These are phyloP conservation scores for Xylaria acuta DNA, from an alignment of 495 filamentous ascomycete species.

Conservation along the genomic window DNA sequence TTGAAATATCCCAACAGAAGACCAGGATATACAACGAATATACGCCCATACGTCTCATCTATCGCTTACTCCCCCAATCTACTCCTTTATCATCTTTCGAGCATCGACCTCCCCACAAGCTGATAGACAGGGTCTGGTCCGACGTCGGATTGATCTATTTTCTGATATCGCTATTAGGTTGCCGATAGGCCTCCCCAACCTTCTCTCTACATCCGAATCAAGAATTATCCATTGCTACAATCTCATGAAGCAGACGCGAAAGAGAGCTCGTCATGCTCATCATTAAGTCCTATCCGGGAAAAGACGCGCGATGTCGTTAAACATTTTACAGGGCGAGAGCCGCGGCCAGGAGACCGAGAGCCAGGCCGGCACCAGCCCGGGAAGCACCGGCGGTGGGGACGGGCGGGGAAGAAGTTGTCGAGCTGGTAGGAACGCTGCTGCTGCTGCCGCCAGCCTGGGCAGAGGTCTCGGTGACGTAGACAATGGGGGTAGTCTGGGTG, in stretches of 20 bases:
- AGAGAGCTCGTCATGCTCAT: not conserved
- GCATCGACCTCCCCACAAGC: slow-evolving; percentile 22
- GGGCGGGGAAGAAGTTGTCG: slow-evolving; percentile 23
- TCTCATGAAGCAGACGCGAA: not conserved
- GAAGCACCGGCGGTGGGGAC: slow-evolving; percentile 42
- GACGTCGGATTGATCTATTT: not conserved
- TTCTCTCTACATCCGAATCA: slow-evolving; percentile 2
- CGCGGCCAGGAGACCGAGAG: slow-evolving; percentile 50
- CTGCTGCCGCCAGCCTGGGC: slow-evolving; percentile 3
- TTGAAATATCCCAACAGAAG: slow-evolving; percentile 6
- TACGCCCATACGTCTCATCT: not conserved
- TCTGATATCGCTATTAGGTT: slow-evolving; percentile 12
- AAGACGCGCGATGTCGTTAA: not conserved
- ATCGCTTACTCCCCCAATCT: slow-evolving; percentile 1
- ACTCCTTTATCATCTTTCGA: slow-evolving; percentile 15
- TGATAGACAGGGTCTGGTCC: not conserved
- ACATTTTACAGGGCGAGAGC: slow-evolving; percentile 48
- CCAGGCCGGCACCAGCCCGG: slow-evolving; percentile 42
- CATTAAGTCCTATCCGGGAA: not conserved
- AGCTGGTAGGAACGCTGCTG: slow-evolving; percentile 26
- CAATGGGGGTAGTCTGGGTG: slow-evolving; percentile 8
- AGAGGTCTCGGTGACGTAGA: slow-evolving; percentile 6
- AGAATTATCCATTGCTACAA: slow-evolving; percentile 3
- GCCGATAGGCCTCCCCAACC: not conserved
- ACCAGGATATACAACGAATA: slow-evolving; percentile 4